Base-by-base conservation (phyloP, 345 rosid genomes). In the Syzygium grande region DNA sequence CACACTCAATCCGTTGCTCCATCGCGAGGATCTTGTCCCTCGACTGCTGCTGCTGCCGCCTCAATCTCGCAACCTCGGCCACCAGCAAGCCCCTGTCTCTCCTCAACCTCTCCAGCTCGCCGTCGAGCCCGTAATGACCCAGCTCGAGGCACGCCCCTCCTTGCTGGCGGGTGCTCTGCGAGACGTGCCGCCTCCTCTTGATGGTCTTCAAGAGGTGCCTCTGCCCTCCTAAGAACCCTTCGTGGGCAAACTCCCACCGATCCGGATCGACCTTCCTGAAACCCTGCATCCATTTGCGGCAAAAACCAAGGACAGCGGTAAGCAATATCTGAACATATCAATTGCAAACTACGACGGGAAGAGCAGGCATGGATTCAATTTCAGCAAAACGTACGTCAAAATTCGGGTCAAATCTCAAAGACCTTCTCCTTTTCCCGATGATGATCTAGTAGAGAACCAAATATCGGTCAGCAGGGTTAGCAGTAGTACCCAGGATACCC, bases 191-290 rank as follows among this genome's bases (percentile, higher is more conserved):
- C 89, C 98, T 92, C 91, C 99, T 92, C 92, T 90, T 96, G 85
- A 97, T 96, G 59, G 87, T 92, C 93, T 95, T 96, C 87, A 96
- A n/a, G 25, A 97, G 94, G 77, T 95, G 96, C 90, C 90, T 94
- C 86, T 95, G 96, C n/a, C 99, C 99, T 84, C 97, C 94, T 56
- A 95, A 87, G 90, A 97, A 97, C 61, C 99, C 97, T 90, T 95
- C 99, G 52, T 94, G 95, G 14, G 98, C 98, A 63, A 97, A 97
- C 88, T 96, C 99, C 99, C 99, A 97, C 51, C 93, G 90, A 55
- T 97, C 99, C 13, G 99, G 96, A 92, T 97, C 96, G 12, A 97
- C 93, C 91, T 96, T 97, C 91, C 94, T 92, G 68, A 97, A 96
- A 34, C 99, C 99, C 98, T 96, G 92, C 91, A 85, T 73, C 49